These are phyloP conservation scores for Kurtzmaniella quercitrusa DNA, from an alignment of 1,139 yeast species.

Conservation along the genomic window DNA sequence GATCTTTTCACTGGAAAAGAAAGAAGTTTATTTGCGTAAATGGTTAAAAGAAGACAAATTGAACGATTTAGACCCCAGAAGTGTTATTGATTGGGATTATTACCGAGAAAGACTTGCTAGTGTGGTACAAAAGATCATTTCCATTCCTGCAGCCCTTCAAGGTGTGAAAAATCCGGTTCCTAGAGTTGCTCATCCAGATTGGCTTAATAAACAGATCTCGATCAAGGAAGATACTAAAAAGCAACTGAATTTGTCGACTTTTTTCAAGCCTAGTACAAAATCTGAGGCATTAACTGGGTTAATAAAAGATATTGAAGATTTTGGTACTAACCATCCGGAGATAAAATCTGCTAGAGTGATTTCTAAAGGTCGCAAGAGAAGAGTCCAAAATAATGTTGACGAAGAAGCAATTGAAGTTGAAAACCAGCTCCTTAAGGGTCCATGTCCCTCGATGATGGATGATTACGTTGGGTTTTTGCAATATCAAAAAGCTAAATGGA, in stretches of 20 bases:
- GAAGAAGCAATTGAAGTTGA: slow-evolving; percentile 41
- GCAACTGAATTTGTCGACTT: slow-evolving; percentile 60
- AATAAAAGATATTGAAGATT: slow-evolving; percentile 76
- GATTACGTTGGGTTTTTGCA: slow-evolving; percentile 75
- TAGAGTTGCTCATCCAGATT: slow-evolving; percentile 88
- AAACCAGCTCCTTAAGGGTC: slow-evolving; percentile 44
- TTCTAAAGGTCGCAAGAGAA: slow-evolving; percentile 29
- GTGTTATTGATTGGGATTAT: slow-evolving; percentile 89
- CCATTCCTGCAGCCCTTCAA: slow-evolving; percentile 97
- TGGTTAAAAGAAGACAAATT: slow-evolving; percentile 84
- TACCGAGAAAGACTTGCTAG: slow-evolving; percentile 89
- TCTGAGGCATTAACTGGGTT: slow-evolving; percentile 22
- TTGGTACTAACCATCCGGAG: slow-evolving; percentile 53
- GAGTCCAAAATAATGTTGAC: slow-evolving; percentile 22
- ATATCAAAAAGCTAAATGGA: slow-evolving; percentile 87
- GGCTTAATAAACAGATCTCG: slow-evolving; percentile 70
- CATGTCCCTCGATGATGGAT: slow-evolving; percentile 67
- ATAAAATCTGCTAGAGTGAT: slow-evolving; percentile 24
- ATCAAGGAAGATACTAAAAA: slow-evolving; percentile 62
- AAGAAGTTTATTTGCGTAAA: slow-evolving; percentile 68
- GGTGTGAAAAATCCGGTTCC: slow-evolving; percentile 92
- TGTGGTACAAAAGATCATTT: slow-evolving; percentile 88
- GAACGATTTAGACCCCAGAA: slow-evolving; percentile 83
- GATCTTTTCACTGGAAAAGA: slow-evolving; percentile 75
- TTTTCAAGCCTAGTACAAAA: slow-evolving; percentile 45